These are phyloP conservation scores for Nectriaceae sp. DNA, from an alignment of 2,329 filamentous ascomycete species.

Conservation along the genomic window DNA sequence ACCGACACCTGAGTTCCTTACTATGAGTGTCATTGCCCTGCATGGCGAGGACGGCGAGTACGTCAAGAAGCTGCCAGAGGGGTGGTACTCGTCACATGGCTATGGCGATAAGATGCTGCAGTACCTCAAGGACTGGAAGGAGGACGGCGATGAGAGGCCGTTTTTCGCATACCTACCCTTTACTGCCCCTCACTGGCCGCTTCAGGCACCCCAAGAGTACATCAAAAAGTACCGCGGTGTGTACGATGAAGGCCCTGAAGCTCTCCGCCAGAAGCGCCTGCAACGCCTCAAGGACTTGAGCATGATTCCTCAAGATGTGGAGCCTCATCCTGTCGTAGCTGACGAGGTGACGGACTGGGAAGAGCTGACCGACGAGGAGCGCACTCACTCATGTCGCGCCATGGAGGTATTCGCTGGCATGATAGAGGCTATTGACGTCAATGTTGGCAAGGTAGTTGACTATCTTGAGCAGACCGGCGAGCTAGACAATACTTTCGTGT, in stretches of 20 bases:
- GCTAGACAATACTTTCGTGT: constrained; percentile 64
- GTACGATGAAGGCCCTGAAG: constrained; percentile 63
- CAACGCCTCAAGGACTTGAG: constrained; percentile 56
- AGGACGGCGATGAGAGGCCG: constrained; percentile 26
- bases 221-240: constrained; percentile 58
- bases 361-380: constrained; percentile 46
- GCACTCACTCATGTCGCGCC: constrained; percentile 48
- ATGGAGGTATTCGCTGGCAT: constrained; percentile 67
- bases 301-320: constrained; percentile 51
- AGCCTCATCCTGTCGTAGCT: constrained; percentile 45
- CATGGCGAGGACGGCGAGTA: constrained; percentile 18
- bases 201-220: constrained; percentile 58
- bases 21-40: constrained; percentile 19
- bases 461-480: constrained; percentile 58
- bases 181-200: constrained; percentile 64
- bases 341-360: constrained; percentile 47
- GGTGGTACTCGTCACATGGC: constrained; percentile 48
- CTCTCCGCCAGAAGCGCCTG: constrained; percentile 53
- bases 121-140: constrained; percentile 36
- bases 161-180: constrained; percentile 41
- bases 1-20: constrained; percentile 16
- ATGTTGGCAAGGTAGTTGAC: constrained; percentile 60
- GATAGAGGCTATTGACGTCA: constrained; percentile 62
- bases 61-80: constrained; percentile 34
- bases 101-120: constrained; percentile 46